These are phyloP conservation scores for Nitzschia sp. DNA, from an alignment of 108 stramenopile genomes.

Conservation along the genomic window DNA sequence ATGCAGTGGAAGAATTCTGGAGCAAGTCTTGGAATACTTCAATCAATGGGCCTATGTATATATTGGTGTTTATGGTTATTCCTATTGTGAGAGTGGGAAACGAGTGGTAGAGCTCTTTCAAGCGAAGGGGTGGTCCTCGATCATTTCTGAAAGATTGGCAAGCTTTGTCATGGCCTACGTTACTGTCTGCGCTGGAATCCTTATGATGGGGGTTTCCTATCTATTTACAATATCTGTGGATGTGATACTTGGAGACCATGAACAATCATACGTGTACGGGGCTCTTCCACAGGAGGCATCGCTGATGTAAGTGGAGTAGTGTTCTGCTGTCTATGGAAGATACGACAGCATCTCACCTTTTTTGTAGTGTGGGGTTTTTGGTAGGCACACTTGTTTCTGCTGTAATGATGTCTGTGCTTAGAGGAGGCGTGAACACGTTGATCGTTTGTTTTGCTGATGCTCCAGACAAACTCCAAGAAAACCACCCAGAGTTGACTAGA, in stretches of 20 bases:
- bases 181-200: conserved; percentile 38
- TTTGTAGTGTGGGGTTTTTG: conserved; percentile 52
- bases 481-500: conserved; percentile 56
- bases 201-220: conserved; percentile 14
- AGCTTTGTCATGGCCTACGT: conserved; percentile 52
- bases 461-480: conserved; percentile 59
- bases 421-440: conserved; percentile 78
- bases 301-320: conserved; percentile 5
- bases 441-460: conserved; percentile 82
- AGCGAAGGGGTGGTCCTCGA: conserved; percentile 68
- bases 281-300: not conserved
- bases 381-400: conserved; percentile 56
- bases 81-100: conserved; percentile 65
- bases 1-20: conserved; percentile 40
- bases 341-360: not conserved
- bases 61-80: conserved; percentile 77
- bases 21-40: conserved; percentile 64
- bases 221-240: conserved; percentile 35
- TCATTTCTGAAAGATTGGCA: conserved; percentile 72
- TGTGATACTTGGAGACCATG: not conserved
- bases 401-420: conserved; percentile 63
- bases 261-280: not conserved
- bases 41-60: conserved; percentile 74
- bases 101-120: conserved; percentile 70
- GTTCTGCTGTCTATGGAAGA: not conserved